Percentiles rank a stretch among this genome's conserved stretches.
These are phyloP conservation scores for Nannochloropsis granulata DNA, from an alignment of 108 stramenopile species.

Conservation along the genomic window DNA sequence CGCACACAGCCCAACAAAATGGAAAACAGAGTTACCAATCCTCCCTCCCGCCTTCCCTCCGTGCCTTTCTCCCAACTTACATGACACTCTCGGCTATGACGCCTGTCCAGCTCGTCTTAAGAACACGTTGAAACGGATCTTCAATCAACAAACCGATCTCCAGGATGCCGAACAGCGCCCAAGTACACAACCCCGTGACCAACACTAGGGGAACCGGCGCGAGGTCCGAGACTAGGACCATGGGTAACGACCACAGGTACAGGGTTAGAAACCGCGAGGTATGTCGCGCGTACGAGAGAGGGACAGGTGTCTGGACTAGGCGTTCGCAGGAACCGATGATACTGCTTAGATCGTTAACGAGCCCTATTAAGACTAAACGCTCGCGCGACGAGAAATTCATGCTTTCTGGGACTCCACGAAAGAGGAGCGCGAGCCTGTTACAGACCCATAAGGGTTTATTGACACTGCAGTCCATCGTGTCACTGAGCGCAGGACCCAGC, in stretches of 20 bases:
- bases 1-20: neutral
- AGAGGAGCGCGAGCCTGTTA: constrained; percentile 7
- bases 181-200: constrained; percentile 56
- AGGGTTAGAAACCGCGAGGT: constrained; percentile 69
- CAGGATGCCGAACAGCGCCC: constrained; percentile 83
- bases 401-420: constrained; percentile 38
- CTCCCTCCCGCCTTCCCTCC: neutral
- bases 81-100: neutral
- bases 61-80: neutral
- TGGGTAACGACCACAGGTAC: constrained; percentile 71
- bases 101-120: neutral
- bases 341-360: constrained; percentile 55
- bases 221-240: constrained; percentile 59
- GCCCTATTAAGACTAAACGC: constrained; percentile 53
- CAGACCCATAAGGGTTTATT: constrained; percentile 43
- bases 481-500: constrained; percentile 5
- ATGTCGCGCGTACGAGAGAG: constrained; percentile 81
- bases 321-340: constrained; percentile 74
- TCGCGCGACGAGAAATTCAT: constrained; percentile 54
- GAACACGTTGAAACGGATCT: constrained; percentile 56
- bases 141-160: constrained; percentile 85
- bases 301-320: constrained; percentile 86
- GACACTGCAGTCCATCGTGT: constrained; percentile 44
- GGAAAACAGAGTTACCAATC: neutral
- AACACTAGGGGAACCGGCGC: constrained; percentile 60